These are phyloP conservation scores for Botrytis aclada DNA, from an alignment of 2,329 filamentous ascomycete genomes.

Conservation along the genomic window DNA sequence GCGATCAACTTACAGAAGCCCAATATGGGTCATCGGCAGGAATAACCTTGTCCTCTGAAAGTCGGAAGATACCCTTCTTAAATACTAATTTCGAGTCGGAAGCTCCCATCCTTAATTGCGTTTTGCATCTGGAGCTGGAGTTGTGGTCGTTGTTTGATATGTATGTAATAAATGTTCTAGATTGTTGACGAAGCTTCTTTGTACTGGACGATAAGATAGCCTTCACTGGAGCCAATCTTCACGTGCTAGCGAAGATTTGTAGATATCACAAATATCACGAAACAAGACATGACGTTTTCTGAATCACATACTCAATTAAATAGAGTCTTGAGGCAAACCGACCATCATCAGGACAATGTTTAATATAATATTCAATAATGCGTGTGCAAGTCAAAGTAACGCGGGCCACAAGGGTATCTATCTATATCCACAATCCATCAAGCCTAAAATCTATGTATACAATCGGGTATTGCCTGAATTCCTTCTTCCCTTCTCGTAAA, in stretches of 20 bases:
- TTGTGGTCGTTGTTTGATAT: conserved; percentile 18
- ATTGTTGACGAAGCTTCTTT: conserved; percentile 15
- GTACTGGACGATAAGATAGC: conserved; percentile 13
- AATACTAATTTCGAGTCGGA: conserved; percentile 99
- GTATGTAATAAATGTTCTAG: conserved; percentile 19
- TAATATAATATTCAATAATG: background rate
- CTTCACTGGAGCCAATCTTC: conserved; percentile 14
- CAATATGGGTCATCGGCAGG: conserved; percentile 87
- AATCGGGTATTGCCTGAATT: conserved; percentile 34
- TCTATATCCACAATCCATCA: conserved; percentile 28
- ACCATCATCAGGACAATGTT: background rate
- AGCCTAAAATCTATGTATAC: conserved; percentile 29
- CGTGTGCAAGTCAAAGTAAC: background rate
- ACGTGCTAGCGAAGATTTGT: conserved; percentile 12
- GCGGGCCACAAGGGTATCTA: conserved; percentile 32
- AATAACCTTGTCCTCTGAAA: conserved; percentile 89
- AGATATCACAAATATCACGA: background rate
- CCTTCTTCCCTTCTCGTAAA: conserved; percentile 75
- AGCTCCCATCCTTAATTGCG: conserved; percentile 69
- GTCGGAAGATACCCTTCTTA: conserved; percentile 95
- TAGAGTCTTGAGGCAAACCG: background rate
- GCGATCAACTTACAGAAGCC: conserved; percentile 66
- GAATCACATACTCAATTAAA: background rate
- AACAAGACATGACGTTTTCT: background rate
- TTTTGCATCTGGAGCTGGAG: conserved; percentile 28